Evolutionary conservation across 805 yeast genomes (phyloP).

Genomic region (Yarrowia alimentaria): DNA sequence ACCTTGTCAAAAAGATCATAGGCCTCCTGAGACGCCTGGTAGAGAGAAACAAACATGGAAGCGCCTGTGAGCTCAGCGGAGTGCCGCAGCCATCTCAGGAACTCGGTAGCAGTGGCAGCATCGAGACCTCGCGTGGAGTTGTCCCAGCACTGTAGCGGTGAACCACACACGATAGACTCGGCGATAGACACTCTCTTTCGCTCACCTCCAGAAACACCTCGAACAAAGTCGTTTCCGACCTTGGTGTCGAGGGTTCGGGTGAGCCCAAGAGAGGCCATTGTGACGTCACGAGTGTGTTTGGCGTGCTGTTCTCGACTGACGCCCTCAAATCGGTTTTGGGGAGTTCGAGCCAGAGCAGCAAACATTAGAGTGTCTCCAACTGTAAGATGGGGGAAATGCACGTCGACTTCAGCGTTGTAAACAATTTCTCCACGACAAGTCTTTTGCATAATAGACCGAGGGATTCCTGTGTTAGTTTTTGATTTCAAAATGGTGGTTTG

Average conservation of each 20-base stretch:
- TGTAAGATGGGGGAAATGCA: slow-evolving; percentile 64
- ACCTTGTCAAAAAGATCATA: slow-evolving; percentile 61
- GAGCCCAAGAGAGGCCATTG: slow-evolving; percentile 51
- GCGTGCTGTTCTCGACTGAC: slow-evolving; percentile 54
- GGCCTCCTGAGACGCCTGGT: slow-evolving; percentile 66
- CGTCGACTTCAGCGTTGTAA: slow-evolving; percentile 68
- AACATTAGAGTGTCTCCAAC: slow-evolving; percentile 65
- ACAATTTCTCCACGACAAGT: slow-evolving; percentile 67
- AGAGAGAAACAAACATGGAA: slow-evolving; percentile 61
- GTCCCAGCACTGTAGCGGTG: slow-evolving; percentile 60
- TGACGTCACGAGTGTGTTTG: slow-evolving; percentile 52
- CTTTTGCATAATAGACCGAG: slow-evolving; percentile 50
- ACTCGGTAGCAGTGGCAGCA: slow-evolving; percentile 70
- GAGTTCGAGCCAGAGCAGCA: slow-evolving; percentile 60
- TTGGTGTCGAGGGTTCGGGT: slow-evolving; percentile 58
- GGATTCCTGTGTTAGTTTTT: slow-evolving; percentile 35
- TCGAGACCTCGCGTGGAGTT: slow-evolving; percentile 73
- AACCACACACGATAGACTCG: slow-evolving; percentile 49
- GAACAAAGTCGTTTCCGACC: slow-evolving; percentile 64
- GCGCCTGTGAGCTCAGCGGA: slow-evolving; percentile 55
- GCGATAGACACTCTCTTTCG: slow-evolving; percentile 69
- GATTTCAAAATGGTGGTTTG: not conserved
- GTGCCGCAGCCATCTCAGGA: slow-evolving; percentile 57
- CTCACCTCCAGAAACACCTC: slow-evolving; percentile 75
- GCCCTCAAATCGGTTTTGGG: slow-evolving; percentile 58